Conservation (phyloP, 169 alveolate species). For the Amoebophrya sp. region DNA sequence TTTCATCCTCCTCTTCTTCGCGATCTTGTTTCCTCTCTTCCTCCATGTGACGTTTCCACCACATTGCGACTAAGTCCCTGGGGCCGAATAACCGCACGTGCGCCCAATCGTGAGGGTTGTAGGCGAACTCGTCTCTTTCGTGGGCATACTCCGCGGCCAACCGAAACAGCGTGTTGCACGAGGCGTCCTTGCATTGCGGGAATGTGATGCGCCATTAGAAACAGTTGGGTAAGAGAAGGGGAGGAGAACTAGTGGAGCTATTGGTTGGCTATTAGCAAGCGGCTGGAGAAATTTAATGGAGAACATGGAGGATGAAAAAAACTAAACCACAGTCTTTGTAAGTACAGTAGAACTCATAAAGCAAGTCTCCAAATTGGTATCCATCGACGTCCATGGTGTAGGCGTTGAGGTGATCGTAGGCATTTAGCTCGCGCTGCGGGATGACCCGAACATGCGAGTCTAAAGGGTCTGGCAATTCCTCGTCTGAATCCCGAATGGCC, state of each 20-base stretch:
- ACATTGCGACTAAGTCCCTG: constrained; percentile 27
- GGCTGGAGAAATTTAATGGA: no score
- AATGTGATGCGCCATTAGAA: no score
- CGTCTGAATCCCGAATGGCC: not conserved
- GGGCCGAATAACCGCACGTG: constrained; percentile 32
- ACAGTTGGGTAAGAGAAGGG: no score
- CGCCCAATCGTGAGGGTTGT: constrained; percentile 23
- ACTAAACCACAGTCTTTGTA: no score
- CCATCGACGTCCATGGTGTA: constrained; percentile 26
- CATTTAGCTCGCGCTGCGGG: constrained; percentile 26
- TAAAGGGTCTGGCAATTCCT: constrained; percentile 17
- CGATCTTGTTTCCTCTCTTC: not conserved
- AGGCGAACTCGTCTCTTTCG: not conserved
- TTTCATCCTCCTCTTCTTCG: not conserved
- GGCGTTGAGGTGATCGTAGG: constrained; percentile 31
- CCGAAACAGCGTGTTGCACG: constrained; percentile 27
- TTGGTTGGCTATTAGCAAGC: no score
- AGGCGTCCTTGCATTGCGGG: constrained; percentile 27
- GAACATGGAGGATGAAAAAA: no score
- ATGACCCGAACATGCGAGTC: constrained; percentile 21
- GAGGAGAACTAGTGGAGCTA: no score
- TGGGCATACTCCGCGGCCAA: constrained; percentile 25
- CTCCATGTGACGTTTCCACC: not conserved
- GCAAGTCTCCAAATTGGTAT: constrained; percentile 11
- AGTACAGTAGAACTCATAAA: no score